Conservation (phyloP, 768 basidiomycete genomes). For the Boletus subparvulus region DNA sequence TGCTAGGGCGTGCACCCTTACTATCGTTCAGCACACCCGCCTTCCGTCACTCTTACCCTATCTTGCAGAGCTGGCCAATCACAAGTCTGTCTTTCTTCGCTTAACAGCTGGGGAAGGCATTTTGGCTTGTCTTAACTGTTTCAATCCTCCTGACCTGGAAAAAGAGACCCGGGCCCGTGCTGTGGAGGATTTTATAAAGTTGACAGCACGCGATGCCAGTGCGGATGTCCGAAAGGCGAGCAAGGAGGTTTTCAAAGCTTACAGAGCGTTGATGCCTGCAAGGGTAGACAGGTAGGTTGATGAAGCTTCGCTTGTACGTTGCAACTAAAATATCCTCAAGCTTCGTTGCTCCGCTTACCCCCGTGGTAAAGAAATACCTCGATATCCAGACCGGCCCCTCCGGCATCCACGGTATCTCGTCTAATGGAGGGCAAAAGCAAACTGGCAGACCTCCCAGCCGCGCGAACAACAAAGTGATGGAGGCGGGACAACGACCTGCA, state of each 20-base stretch:
- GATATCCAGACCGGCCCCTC: conserved; percentile 39
- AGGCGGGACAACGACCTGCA: conserved; percentile 7
- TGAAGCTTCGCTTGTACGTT: neutral
- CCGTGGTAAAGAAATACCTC: conserved; percentile 75
- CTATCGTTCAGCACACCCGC: conserved; percentile 67
- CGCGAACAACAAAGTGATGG: conserved; percentile 14
- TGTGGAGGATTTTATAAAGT: conserved; percentile 68
- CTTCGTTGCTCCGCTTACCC: conserved; percentile 71
- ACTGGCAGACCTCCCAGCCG: conserved; percentile 26
- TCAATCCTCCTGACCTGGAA: conserved; percentile 78
- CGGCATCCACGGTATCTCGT: neutral
- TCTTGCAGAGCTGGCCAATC: conserved; percentile 54
- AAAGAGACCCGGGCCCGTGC: conserved; percentile 62
- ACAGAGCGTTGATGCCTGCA: conserved; percentile 65
- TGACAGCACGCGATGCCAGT: conserved; percentile 68
- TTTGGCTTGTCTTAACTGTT: conserved; percentile 65
- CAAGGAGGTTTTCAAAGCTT: conserved; percentile 73
- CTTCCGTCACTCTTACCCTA: conserved; percentile 61
- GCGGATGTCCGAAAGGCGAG: conserved; percentile 72
- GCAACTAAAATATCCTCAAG: conserved; percentile 37
- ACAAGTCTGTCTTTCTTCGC: conserved; percentile 67
- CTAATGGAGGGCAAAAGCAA: conserved; percentile 17
- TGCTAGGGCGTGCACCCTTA: conserved; percentile 56
- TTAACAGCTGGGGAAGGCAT: conserved; percentile 65
- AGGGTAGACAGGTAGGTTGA: conserved; percentile 61